These are phyloP conservation scores for Cajanus cajan DNA, from an alignment of 306 rosid species.

Conservation along the genomic window DNA sequence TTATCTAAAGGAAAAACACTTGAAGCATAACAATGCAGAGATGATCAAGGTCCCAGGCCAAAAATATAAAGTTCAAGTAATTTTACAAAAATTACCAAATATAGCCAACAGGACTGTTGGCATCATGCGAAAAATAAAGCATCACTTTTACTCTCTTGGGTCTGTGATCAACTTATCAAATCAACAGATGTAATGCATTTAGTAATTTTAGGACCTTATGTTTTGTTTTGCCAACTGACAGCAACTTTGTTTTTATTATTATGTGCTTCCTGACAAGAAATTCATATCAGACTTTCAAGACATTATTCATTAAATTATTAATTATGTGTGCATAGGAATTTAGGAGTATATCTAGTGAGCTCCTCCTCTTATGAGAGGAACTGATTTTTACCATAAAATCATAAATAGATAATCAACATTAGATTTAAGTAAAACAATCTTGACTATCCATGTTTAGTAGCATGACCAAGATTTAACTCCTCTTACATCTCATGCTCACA, in stretches of 20 bases:
- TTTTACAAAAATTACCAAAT: not conserved
- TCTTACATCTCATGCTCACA: no score
- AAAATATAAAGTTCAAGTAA: no score
- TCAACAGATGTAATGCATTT: no score
- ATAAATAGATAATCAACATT: not conserved
- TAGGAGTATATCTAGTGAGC: not conserved
- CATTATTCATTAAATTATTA: no score
- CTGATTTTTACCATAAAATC: not conserved
- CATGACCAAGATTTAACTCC: no score
- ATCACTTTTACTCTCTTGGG: not conserved
- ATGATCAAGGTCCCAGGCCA: not conserved
- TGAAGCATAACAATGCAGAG: constrained; percentile 17
- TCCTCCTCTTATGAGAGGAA: not conserved
- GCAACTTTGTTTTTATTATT: no score
- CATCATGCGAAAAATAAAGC: not conserved
- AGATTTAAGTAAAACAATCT: not conserved
- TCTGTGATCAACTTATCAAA: not conserved
- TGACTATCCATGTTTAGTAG: no score
- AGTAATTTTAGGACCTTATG: no score
- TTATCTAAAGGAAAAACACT: not conserved
- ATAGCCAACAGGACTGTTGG: not conserved
- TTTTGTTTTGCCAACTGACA: no score
- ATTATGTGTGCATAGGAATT: not conserved
- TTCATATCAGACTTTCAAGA: no score
- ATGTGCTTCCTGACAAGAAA: no score